Conservation (phyloP, 1,284 basidiomycete genomes). For the Trichosporon asahii region DNA sequence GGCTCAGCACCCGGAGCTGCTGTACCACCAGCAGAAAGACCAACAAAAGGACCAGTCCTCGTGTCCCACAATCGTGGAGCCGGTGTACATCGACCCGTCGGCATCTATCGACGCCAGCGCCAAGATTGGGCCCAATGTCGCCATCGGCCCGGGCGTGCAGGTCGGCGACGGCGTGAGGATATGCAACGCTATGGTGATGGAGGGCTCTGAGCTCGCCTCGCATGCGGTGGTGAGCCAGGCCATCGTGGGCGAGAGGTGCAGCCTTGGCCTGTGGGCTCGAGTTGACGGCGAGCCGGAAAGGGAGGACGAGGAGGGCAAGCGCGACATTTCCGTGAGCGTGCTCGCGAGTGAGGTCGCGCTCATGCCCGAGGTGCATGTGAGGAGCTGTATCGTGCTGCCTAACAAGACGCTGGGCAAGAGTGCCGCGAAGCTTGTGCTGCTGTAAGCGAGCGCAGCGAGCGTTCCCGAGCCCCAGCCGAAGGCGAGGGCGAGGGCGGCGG, state of each 20-base stretch:
- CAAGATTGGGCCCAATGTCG: constrained; percentile 56
- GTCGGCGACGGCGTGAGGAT: constrained; percentile 54
- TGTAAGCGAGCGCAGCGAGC: not conserved
- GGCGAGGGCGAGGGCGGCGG: too few relatives aligned
- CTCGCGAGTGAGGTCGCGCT: constrained; percentile 53
- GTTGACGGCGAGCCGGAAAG: constrained; percentile 54
- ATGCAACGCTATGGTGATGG: constrained; percentile 55
- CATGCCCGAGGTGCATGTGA: constrained; percentile 49
- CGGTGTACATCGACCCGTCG: constrained; percentile 54
- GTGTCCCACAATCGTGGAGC: constrained; percentile 49
- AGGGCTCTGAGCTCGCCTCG: constrained; percentile 52
- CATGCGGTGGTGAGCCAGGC: constrained; percentile 54
- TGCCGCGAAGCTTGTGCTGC: not conserved
- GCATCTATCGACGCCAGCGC: constrained; percentile 52
- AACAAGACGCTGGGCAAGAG: constrained; percentile 34
- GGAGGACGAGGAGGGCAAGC: constrained; percentile 48
- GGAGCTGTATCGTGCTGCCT: constrained; percentile 56
- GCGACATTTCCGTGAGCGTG: constrained; percentile 52
- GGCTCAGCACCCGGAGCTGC: constrained; percentile 41
- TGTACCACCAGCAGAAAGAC: constrained; percentile 31
- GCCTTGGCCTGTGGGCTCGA: constrained; percentile 54
- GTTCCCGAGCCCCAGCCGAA: not conserved
- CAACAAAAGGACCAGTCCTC: constrained; percentile 9
- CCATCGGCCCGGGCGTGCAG: constrained; percentile 51
- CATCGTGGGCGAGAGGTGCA: constrained; percentile 51